A percentile compares a stretch with the other conserved stretches of the same genome.
These are phyloP conservation scores for Trichaptum fuscoviolaceum DNA, from an alignment of 768 basidiomycete genomes.

Conservation along the genomic window DNA sequence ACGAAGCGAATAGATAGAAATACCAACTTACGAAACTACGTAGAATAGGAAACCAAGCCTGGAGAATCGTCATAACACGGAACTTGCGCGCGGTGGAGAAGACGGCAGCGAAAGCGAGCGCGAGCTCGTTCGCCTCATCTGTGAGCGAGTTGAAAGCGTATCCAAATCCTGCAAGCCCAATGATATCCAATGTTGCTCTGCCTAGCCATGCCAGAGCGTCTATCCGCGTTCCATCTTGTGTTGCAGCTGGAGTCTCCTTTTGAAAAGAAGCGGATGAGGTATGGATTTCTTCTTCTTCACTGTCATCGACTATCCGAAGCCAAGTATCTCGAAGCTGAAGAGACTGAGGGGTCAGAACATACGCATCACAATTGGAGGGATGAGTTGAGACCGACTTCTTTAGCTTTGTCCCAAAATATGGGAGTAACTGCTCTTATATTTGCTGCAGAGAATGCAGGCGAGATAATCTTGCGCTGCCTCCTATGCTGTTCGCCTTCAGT, in stretches of 20 bases:
- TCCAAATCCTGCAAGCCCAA: constrained; percentile 67
- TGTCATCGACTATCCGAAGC: constrained; percentile 20
- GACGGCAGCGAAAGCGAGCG: constrained; percentile 48
- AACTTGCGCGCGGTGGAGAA: constrained; percentile 50
- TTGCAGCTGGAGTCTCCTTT: neutral
- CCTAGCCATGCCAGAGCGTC: constrained; percentile 64
- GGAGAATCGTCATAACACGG: constrained; percentile 46
- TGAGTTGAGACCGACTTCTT: constrained; percentile 31
- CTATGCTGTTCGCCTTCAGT: constrained; percentile 53
- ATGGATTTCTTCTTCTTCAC: neutral
- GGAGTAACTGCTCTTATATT: constrained; percentile 47
- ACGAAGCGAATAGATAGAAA: constrained; percentile 4
- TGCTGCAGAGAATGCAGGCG: constrained; percentile 45
- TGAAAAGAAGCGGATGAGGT: neutral
- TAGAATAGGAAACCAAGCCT: constrained; percentile 53
- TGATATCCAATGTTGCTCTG: constrained; percentile 68
- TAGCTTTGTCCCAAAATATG: constrained; percentile 55
- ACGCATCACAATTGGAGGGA: neutral
- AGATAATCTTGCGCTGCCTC: constrained; percentile 31
- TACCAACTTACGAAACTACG: constrained; percentile 43
- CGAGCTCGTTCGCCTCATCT: constrained; percentile 44
- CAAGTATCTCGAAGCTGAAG: constrained; percentile 44
- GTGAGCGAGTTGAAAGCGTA: constrained; percentile 51
- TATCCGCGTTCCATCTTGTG: constrained; percentile 24
- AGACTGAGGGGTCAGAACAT: neutral